Evolutionary conservation across 2,329 filamentous ascomycete genomes (phyloP), one percentile per base, ranked within the genome.

Genomic region (Penicillium aurantiogriseum): DNA sequence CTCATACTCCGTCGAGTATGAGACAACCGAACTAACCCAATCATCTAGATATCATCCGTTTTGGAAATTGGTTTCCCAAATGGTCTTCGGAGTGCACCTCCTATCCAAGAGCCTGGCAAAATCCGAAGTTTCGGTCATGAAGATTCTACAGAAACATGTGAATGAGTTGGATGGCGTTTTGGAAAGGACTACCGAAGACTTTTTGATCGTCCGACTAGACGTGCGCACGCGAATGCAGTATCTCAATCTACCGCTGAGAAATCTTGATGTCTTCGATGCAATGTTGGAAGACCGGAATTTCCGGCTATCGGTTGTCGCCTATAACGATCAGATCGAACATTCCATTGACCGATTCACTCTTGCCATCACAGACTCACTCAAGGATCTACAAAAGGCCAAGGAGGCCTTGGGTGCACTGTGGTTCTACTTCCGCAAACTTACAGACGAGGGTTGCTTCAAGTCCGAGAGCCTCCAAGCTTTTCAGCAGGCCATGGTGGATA

Each of bases 81-180:
- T 97, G 65, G 88, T 91, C 1, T 97, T 97, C 73, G 93, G 94
- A 21, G 88, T 97, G 38, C 92, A 97, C 73, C 80, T 97, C 44
- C 78, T 97, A 56, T 85, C 95, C 54, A 88, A 92, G 68, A 87
- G 88, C 59, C 85, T 95, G 72, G 92, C 94, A 52, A 96, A 93
- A 74, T 95, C 91, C 65, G 90, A 96, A 64, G 82, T 86, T 35
- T 90, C 96, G 71, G 93, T 97, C 13, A 88, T 96, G 62, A 87
- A 83, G 63, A 97, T 97, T 52, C 81, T 97, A 55, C 91, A 97
- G 70, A 87, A 85, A 15, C 93, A 97, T 73, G 94, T 97, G 59
- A 90, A 96, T 69, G 93, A 97, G 74, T 85, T 97, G 31, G 94
- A 97, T 74, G 88, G 89, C 67, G 97, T 96, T 69, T 79, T 97